Percentiles rank a stretch among this genome's conserved stretches.
These are phyloP conservation scores for Echites panduratus DNA, from an alignment of 257 asterid genomes.

Conservation along the genomic window DNA sequence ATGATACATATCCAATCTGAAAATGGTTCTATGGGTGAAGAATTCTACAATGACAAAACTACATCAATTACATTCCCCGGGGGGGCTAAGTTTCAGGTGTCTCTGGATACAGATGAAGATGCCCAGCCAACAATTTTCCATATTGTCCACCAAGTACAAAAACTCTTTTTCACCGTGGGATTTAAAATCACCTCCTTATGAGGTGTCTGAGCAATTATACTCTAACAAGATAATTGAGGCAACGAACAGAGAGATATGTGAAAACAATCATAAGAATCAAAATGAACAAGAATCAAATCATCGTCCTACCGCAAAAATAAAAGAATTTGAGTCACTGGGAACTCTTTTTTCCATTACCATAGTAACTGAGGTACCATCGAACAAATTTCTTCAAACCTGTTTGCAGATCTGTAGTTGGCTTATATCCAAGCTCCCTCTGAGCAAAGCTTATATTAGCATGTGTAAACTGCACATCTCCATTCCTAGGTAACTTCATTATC, in stretches of 20 bases:
- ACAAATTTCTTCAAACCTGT: constrained; percentile 93
- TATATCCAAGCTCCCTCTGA: constrained; percentile 79
- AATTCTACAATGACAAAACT: constrained; percentile 58
- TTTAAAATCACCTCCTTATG: constrained; percentile 22
- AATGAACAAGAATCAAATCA: constrained; percentile 56
- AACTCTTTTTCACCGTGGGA: constrained; percentile 26
- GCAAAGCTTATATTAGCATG: constrained; percentile 93
- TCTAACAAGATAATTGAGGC: constrained; percentile 40
- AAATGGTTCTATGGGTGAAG: constrained; percentile 49
- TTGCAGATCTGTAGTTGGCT: constrained; percentile 87
- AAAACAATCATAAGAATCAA: constrained; percentile 73
- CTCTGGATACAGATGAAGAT: constrained; percentile 27
- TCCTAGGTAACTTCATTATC: constrained; percentile 84
- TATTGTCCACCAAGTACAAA: constrained; percentile 16
- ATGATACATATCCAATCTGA: constrained; percentile 47
- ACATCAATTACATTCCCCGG: constrained; percentile 44
- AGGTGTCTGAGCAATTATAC: constrained; percentile 27
- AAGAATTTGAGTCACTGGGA: constrained; percentile 53
- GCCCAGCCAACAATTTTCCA: constrained; percentile 14
- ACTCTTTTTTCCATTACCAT: constrained; percentile 73
- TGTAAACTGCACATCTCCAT: constrained; percentile 88
- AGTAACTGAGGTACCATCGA: constrained; percentile 88
- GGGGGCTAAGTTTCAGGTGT: constrained; percentile 27
- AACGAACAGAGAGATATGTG: constrained; percentile 32
- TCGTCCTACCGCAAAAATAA: constrained; percentile 51